A percentile compares a stretch with the other conserved stretches of the same genome.
Conservation (phyloP, 73 alveolate genomes). For the Symbiodinium pilosum region DNA sequence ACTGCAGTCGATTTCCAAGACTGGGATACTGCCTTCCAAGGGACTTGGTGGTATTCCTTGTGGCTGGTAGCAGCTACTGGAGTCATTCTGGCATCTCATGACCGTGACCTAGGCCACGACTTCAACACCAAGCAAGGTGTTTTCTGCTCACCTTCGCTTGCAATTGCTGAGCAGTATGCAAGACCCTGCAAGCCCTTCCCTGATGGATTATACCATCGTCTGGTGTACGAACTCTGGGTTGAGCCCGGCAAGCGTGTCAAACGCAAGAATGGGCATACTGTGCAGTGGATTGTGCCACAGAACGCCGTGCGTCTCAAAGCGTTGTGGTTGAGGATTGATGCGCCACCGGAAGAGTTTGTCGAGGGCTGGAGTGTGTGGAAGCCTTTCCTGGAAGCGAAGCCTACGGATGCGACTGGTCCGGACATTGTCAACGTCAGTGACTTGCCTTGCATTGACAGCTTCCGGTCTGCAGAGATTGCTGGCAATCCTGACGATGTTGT, state of each 20-base stretch:
- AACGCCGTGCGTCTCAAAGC: background rate
- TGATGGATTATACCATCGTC: background rate
- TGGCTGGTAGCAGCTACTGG: background rate
- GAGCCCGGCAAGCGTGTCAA: background rate
- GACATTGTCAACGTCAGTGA: background rate
- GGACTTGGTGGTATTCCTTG: slow-evolving; percentile 16
- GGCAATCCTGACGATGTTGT: background rate
- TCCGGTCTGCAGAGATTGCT: background rate
- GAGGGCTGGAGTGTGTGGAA: background rate
- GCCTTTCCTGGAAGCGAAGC: background rate
- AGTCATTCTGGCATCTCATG: background rate
- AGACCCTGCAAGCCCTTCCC: background rate
- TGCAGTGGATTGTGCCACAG: background rate
- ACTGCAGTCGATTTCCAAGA: background rate
- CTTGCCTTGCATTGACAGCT: background rate
- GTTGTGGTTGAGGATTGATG: background rate
- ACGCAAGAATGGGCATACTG: background rate
- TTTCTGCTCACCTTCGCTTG: background rate
- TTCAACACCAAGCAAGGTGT: background rate
- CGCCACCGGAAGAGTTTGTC: background rate
- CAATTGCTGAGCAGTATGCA: background rate
- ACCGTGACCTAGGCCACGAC: background rate
- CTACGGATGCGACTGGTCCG: background rate
- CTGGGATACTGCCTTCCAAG: background rate
- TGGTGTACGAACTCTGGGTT: background rate